phyloP scores from a whole-genome alignment of 129 eudicot species.

The Dittrichia graveolens region DNA sequence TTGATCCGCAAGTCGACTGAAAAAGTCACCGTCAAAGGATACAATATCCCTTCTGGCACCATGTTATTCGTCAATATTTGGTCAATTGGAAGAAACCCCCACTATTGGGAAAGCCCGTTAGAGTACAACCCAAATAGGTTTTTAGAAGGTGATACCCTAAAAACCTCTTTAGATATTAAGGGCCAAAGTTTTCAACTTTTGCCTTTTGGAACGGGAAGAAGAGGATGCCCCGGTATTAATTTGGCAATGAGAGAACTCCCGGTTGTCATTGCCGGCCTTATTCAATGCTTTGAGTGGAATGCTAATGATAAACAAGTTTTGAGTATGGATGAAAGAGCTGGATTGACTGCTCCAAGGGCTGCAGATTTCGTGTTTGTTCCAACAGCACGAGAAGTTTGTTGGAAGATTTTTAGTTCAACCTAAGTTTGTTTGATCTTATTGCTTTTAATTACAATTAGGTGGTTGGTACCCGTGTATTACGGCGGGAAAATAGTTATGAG shows the following conservation, averaged over 20 bases:
- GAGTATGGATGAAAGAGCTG: constrained; percentile 47
- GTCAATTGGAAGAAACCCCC: constrained; percentile 55
- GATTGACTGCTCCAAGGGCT: constrained; percentile 62
- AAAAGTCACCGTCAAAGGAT: constrained; percentile 40
- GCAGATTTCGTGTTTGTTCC: constrained; percentile 45
- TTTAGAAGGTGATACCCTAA: constrained; percentile 20
- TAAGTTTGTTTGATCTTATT: no score
- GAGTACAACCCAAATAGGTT: constrained; percentile 52
- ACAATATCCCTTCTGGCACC: constrained; percentile 41
- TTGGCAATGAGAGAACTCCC: constrained; percentile 43
- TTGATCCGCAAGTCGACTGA: constrained; percentile 40
- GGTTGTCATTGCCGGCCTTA: constrained; percentile 38
- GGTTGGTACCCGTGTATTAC: no score
- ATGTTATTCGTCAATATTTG: constrained; percentile 50
- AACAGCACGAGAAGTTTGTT: background rate
- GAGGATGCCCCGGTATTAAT: constrained; percentile 61
- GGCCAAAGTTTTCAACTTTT: constrained; percentile 56
- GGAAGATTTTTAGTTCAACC: no score
- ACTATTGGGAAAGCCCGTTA: constrained; percentile 50
- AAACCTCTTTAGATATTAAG: constrained; percentile 40
- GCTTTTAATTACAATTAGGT: no score
- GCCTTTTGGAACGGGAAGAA: constrained; percentile 62
- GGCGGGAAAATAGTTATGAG: no score
- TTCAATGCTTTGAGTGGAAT: constrained; percentile 67
- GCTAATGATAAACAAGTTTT: constrained; percentile 11